phyloP scores from a whole-genome alignment of 257 asterid species.

The Ilex asprella region DNA sequence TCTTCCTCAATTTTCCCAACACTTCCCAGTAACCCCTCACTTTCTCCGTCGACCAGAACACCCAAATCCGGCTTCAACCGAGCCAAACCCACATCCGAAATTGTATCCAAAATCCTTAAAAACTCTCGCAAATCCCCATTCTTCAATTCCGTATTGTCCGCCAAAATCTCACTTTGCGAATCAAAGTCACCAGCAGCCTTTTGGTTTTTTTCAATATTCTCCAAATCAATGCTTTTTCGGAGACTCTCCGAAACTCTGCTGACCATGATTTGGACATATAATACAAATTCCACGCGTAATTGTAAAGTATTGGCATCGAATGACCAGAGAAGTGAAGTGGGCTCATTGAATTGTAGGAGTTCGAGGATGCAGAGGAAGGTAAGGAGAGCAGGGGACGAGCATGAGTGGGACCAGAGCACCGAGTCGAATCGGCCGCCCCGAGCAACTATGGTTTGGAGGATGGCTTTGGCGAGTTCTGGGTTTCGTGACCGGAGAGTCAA shows the following conservation, averaged over 20 bases:
- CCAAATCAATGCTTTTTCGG: constrained; percentile 23
- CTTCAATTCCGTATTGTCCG: constrained; percentile 26
- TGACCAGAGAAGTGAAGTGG: constrained; percentile 67
- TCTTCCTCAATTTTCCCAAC: constrained; percentile 36
- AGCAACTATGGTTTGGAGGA: constrained; percentile 62
- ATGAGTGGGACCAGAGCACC: constrained; percentile 66
- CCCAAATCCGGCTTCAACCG: constrained; percentile 67
- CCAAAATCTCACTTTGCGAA: constrained; percentile 17
- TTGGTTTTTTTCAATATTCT: constrained; percentile 11
- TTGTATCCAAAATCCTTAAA: constrained; percentile 48
- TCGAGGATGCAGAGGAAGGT: constrained; percentile 71
- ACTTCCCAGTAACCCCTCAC: constrained; percentile 15
- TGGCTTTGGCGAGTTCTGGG: constrained; percentile 64
- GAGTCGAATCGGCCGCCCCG: constrained; percentile 72
- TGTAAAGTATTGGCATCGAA: constrained; percentile 51
- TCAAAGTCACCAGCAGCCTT: constrained; percentile 20
- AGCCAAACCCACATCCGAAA: constrained; percentile 48
- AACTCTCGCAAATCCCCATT: constrained; percentile 21
- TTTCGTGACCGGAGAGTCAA: constrained; percentile 73
- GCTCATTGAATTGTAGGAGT: constrained; percentile 68
- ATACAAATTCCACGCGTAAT: constrained; percentile 78
- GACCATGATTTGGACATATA: constrained; percentile 47
- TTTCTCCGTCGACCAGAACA: constrained; percentile 25
- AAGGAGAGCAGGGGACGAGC: constrained; percentile 72
- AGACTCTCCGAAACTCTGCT: constrained; percentile 38